These are phyloP conservation scores for Alternaria triticina DNA, from an alignment of 2,329 filamentous ascomycete species.

Conservation along the genomic window DNA sequence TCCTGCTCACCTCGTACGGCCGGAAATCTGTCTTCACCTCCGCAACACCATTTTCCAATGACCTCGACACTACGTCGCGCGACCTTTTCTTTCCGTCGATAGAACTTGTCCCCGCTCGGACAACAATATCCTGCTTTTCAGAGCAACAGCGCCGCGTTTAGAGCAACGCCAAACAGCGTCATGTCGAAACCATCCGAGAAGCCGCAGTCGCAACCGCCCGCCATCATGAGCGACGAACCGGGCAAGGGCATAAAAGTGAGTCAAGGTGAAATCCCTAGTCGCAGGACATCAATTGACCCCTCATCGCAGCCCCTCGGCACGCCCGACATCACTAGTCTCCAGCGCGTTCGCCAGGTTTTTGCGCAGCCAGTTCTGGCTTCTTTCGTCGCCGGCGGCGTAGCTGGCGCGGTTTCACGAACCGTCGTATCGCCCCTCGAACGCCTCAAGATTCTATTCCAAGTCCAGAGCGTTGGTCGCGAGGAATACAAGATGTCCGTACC, in stretches of 20 bases:
- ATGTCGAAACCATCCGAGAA: constrained; percentile 31
- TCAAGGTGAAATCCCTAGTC: constrained; percentile 1
- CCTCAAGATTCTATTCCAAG: constrained; percentile 96
- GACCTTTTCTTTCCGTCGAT: constrained; percentile 28
- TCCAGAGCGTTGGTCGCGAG: constrained; percentile 87
- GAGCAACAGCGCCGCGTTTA: constrained; percentile 6
- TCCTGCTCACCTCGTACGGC: constrained; percentile 10
- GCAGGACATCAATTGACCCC: constrained; percentile 20
- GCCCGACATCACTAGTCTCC: constrained; percentile 25
- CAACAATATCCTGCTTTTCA: background rate
- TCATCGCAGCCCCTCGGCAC: constrained; percentile 22
- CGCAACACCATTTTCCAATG: constrained; percentile 37
- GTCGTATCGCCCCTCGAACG: constrained; percentile 96
- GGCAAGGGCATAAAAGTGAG: constrained; percentile 32
- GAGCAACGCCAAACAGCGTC: constrained; percentile 9
- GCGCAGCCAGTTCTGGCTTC: constrained; percentile 88
- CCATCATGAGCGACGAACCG: constrained; percentile 28
- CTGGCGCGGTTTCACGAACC: constrained; percentile 95
- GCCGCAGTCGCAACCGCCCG: constrained; percentile 19
- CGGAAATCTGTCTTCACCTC: constrained; percentile 23
- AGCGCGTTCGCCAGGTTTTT: constrained; percentile 52
- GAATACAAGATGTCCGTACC: constrained; percentile 93
- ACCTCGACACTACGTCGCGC: constrained; percentile 30
- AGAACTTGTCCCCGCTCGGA: constrained; percentile 13
- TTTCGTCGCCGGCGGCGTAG: constrained; percentile 92